A percentile compares a stretch with the other conserved stretches of the same genome.
Conservation (phyloP, 176 grass and related monocot genomes). For the Sorghum bicolor region Sorghum_bicolor_NCBIv3 NC_012874.2:13440501-13441000, state of each 20-base stretch:
- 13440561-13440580: neutral
- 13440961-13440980: neutral
- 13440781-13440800: slow-evolving; percentile 34
- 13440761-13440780: slow-evolving; percentile 34
- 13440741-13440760: slow-evolving; percentile 19
- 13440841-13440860: slow-evolving; percentile 28
- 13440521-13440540: neutral
- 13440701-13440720: neutral
- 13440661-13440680: neutral
- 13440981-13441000: slow-evolving; percentile 8
- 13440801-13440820: slow-evolving; percentile 34
- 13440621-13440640: neutral
- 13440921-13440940: slow-evolving; percentile 6
- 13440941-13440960: slow-evolving; percentile 11
- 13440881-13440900: neutral
- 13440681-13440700: neutral
- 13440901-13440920: slow-evolving; percentile 3
- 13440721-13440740: slow-evolving; percentile 10
- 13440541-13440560: slow-evolving; percentile 29
- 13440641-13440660: slow-evolving; percentile 5
- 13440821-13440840: slow-evolving; percentile 32
- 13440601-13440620: slow-evolving; percentile 12
- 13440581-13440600: neutral
- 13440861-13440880: slow-evolving; percentile 36
- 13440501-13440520: neutral